Percentiles rank a stretch among this genome's conserved stretches.
Evolutionary conservation across 2,329 filamentous ascomycete species (phyloP).

Genomic region (Colletotrichum brevisporum): DNA sequence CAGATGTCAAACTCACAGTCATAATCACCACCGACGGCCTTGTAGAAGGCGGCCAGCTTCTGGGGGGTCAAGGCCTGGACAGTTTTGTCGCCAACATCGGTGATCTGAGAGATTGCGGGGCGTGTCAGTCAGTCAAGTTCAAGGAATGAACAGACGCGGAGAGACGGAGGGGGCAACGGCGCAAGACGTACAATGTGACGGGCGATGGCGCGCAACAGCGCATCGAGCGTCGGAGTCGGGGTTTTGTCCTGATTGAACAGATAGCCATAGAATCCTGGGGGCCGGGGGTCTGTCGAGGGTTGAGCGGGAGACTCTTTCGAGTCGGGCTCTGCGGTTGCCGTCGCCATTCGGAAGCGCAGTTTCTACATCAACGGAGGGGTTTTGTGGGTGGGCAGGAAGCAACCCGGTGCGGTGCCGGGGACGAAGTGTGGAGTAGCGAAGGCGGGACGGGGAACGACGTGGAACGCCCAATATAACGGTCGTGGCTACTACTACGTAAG

Average conservation of each 20-base stretch:
- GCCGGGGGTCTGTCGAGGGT: conserved; percentile 17
- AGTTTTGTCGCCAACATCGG: conserved; percentile 70
- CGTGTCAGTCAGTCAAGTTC: conserved; percentile 32
- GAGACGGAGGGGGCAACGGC: not conserved
- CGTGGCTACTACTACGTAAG: conserved; percentile 23
- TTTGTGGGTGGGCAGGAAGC: conserved; percentile 34
- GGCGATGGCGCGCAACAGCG: conserved; percentile 77
- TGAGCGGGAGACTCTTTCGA: conserved; percentile 40
- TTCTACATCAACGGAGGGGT: conserved; percentile 33
- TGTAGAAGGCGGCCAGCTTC: conserved; percentile 85
- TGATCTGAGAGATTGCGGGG: conserved; percentile 59
- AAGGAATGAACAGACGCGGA: not conserved
- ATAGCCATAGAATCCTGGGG: conserved; percentile 68
- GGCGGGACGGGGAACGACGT: not conserved
- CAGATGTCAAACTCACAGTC: conserved; percentile 64
- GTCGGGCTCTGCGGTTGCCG: conserved; percentile 40
- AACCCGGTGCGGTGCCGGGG: not conserved
- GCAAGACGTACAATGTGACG: conserved; percentile 75
- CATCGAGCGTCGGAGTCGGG: conserved; percentile 76
- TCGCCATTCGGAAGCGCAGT: conserved; percentile 40
- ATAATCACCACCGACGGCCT: conserved; percentile 80
- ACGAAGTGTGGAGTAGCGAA: conserved; percentile 21
- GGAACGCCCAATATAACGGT: conserved; percentile 28
- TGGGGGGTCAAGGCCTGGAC: conserved; percentile 70
- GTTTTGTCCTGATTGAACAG: conserved; percentile 78